Conservation (phyloP, 208 protist genomes). For the Porcisia hertigi region DNA sequence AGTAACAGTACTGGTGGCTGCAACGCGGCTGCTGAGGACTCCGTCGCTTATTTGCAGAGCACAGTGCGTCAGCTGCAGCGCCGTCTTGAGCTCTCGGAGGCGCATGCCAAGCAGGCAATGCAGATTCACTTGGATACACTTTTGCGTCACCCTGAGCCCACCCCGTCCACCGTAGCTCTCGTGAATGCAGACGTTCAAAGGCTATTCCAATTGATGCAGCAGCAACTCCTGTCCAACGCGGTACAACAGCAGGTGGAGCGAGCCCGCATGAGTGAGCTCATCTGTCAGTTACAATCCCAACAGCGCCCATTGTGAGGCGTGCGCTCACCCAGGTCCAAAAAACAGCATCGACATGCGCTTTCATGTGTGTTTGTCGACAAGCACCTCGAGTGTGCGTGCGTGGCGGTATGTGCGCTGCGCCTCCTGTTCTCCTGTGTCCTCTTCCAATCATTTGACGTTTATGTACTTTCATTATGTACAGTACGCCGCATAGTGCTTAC, state of each 20-base stretch:
- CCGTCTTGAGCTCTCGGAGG: constrained; percentile 16
- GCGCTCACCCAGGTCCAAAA: neutral
- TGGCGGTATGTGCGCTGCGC: neutral
- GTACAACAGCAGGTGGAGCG: constrained; percentile 57
- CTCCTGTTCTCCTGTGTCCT: no score
- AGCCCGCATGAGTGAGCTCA: constrained; percentile 47
- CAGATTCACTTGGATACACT: constrained; percentile 29
- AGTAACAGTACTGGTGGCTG: neutral
- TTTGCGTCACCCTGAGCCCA: neutral
- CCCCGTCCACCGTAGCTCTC: constrained; percentile 7
- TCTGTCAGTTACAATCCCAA: constrained; percentile 29
- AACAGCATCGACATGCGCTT: neutral
- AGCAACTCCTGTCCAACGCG: constrained; percentile 47
- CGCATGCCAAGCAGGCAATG: constrained; percentile 3
- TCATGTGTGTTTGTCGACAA: neutral
- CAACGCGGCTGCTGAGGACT: neutral
- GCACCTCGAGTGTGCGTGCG: neutral
- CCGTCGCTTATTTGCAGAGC: constrained; percentile 3
- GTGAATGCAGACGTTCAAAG: constrained; percentile 54
- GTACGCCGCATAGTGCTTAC: neutral
- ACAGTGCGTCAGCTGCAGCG: constrained; percentile 26
- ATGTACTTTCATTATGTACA: neutral
- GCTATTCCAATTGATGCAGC: constrained; percentile 50
- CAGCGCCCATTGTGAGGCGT: constrained; percentile 1
- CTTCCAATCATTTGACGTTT: neutral